Evolutionary conservation across 129 eudicot species (phyloP).

Genomic region (Flaveria brownii): DNA sequence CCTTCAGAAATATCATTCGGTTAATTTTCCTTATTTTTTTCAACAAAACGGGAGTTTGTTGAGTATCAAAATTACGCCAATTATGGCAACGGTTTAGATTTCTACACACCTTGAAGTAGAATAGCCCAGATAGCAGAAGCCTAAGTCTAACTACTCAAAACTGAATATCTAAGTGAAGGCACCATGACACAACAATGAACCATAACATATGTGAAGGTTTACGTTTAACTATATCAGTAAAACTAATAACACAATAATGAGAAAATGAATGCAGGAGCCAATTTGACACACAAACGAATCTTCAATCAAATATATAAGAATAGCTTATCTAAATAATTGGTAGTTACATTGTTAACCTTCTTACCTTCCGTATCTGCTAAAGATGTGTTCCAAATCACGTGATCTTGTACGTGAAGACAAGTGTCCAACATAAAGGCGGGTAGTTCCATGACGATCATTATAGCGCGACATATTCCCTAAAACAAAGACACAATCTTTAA

Average conservation of each 20-base stretch:
- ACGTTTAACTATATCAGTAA: constrained; percentile 12
- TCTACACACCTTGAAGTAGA: constrained; percentile 24
- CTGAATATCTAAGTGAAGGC: constrained; percentile 13
- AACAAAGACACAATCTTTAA: not conserved
- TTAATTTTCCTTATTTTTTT: constrained; percentile 47
- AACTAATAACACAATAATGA: constrained; percentile 11
- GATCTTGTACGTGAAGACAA: constrained; percentile 78
- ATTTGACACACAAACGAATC: not conserved
- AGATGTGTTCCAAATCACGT: constrained; percentile 74
- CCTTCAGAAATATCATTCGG: constrained; percentile 86
- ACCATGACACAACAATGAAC: constrained; percentile 15
- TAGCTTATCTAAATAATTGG: not conserved
- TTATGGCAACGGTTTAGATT: constrained; percentile 14
- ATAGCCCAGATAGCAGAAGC: not conserved
- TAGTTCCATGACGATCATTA: constrained; percentile 71
- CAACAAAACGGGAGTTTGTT: not conserved
- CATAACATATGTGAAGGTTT: not conserved
- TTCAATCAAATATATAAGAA: not conserved
- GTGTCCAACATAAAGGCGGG: constrained; percentile 90
- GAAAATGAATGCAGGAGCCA: not conserved
- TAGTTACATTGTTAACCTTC: constrained; percentile 15
- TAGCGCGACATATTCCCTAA: constrained; percentile 67
- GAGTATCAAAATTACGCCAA: constrained; percentile 19
- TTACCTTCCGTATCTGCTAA: constrained; percentile 91
- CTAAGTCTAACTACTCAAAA: not conserved